Evolutionary conservation across 2,329 filamentous ascomycete genomes (phyloP).

Genomic region (Penicillium sclerotiorum): DNA sequence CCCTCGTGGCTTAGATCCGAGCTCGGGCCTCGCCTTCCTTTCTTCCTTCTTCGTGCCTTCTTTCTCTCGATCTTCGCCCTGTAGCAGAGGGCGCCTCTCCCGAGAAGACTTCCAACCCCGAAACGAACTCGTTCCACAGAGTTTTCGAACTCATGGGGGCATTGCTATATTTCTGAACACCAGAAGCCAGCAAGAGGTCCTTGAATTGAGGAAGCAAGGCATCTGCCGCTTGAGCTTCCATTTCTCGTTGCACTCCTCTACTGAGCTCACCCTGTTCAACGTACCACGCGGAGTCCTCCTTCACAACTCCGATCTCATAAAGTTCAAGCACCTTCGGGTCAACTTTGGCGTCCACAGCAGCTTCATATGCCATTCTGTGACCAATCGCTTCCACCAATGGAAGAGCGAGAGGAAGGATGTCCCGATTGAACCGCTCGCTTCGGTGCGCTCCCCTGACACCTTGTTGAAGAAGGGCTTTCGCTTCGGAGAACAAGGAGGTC

Average conservation of each 20-base stretch:
- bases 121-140: not conserved
- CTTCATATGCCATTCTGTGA: constrained; percentile 8
- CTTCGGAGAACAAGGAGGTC: constrained; percentile 20
- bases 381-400: constrained; percentile 3
- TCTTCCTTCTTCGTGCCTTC: too few relatives aligned
- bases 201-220: not conserved
- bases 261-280: not conserved
- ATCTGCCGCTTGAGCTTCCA: not conserved
- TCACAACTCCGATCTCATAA: constrained; percentile 5
- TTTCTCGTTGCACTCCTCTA: not conserved
- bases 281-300: not conserved
- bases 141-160: not conserved
- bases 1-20: too few relatives aligned
- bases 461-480: too few relatives aligned
- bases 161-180: not conserved
- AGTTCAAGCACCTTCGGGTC: constrained; percentile 3
- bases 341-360: not conserved
- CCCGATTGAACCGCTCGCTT: constrained; percentile 1
- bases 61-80: too few relatives aligned
- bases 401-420: constrained; percentile 1
- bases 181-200: not conserved
- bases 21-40: too few relatives aligned
- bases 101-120: too few relatives aligned
- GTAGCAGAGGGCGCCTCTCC: too few relatives aligned
- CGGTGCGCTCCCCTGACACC: constrained; percentile 1